phyloP scores from a whole-genome alignment of 805 yeast genomes.

The Kodamaea sagamina region DNA sequence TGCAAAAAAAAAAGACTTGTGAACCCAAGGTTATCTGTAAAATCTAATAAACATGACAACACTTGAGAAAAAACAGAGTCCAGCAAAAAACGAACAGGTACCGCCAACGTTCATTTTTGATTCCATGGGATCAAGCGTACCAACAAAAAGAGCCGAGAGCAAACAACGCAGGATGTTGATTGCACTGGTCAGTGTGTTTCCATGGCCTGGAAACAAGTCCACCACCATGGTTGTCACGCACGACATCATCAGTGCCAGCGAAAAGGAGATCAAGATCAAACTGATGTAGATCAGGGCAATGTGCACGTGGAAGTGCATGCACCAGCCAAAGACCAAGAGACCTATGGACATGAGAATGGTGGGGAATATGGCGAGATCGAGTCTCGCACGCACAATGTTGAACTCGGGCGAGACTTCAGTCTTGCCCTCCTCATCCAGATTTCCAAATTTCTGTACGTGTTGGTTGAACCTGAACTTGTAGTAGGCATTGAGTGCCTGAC shows the following conservation, averaged over 20 bases:
- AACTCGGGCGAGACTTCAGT: background rate
- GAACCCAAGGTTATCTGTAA: conserved; percentile 2
- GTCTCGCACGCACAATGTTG: conserved; percentile 13
- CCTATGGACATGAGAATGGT: conserved; percentile 26
- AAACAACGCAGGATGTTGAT: conserved; percentile 72
- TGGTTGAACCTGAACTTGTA: conserved; percentile 32
- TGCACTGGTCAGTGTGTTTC: conserved; percentile 74
- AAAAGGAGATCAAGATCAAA: conserved; percentile 56
- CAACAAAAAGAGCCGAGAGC: conserved; percentile 67
- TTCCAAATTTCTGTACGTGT: conserved; percentile 13
- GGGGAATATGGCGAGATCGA: conserved; percentile 7
- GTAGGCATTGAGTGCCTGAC: conserved; percentile 55
- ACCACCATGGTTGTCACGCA: conserved; percentile 65
- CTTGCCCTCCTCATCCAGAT: conserved; percentile 13
- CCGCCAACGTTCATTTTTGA: conserved; percentile 66
- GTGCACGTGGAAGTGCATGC: conserved; percentile 49
- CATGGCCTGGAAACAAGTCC: conserved; percentile 66
- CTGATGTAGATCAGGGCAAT: conserved; percentile 59
- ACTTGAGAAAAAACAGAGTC: conserved; percentile 32
- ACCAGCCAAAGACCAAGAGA: conserved; percentile 71
- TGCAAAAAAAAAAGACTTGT: no score
- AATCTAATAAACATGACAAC: conserved; percentile 8
- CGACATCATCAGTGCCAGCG: conserved; percentile 57
- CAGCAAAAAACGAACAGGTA: conserved; percentile 70
- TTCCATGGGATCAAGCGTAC: conserved; percentile 63